Evolutionary conservation across 192 early-diverging fungal species (phyloP).

Genomic region (Pecoramyces ruminantium): DNA sequence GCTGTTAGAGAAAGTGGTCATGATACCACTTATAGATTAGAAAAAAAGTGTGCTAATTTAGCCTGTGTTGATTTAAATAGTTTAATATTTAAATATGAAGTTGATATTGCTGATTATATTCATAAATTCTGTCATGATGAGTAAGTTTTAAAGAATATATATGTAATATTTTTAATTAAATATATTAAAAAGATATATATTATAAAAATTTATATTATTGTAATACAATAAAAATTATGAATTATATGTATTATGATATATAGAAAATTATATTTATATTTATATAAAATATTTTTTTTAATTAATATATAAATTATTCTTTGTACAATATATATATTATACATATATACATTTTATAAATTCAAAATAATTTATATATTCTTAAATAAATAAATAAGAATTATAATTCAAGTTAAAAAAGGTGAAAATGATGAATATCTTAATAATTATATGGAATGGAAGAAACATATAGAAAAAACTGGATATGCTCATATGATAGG

Average conservation of each 20-base stretch:
- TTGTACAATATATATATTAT: no score
- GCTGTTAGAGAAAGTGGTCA: slow-evolving; percentile 92
- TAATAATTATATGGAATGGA: background rate
- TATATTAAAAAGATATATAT: no score
- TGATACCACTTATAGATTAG: slow-evolving; percentile 89
- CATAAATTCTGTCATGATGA: slow-evolving; percentile 1
- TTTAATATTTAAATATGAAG: slow-evolving; percentile 90
- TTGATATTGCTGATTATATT: slow-evolving; percentile 67
- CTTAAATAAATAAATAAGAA: background rate
- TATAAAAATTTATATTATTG: no score
- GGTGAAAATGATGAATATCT: background rate
- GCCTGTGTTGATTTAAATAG: slow-evolving; percentile 87
- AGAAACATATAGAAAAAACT: background rate
- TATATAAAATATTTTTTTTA: no score
- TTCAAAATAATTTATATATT: no score
- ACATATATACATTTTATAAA: no score
- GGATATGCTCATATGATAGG: background rate
- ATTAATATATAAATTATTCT: no score
- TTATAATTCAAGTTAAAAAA: background rate
- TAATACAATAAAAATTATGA: no score
- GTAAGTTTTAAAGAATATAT: background rate
- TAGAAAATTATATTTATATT: no score
- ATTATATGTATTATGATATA: no score
- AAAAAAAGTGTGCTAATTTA: slow-evolving; percentile 74
- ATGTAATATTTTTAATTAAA: no score